Base-by-base conservation (phyloP, 2,329 filamentous ascomycete species). In the Colletotrichum lupini region DNA sequence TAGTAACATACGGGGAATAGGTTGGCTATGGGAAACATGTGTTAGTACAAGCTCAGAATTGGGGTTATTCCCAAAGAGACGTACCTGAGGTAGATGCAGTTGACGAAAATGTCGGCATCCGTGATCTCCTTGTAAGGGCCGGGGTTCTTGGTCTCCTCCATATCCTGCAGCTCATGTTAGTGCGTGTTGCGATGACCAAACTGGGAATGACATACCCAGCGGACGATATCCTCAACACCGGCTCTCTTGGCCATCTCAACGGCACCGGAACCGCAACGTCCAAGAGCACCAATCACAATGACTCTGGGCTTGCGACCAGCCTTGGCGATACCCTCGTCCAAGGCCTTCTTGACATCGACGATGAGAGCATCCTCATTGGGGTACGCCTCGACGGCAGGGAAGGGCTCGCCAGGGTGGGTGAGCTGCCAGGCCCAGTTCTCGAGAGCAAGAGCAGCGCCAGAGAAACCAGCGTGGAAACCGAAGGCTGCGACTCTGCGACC, bases 391-490 rank as follows among this genome's bases (percentile, higher is more conserved):
- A 93, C 88, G 69, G 89, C 87, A 9, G 92, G 91, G 72, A 96
- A 89, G 65, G 91, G 89, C 82, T 91, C 87, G 72, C 89, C 89
- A 57, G 92, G 89, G 82, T 95, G 89, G 56, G 89, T 89, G 75
- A 96, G 87, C 83, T 98, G 95, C 89, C 92, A 93, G 12, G 94
- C 91, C 94, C 95, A 98, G 57, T 92, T 91, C 88, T 95, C 89
- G 52, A 97, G 83, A 30, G 93, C 94, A 64, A 95, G 86, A 9
- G 93, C 93, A 53, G 92, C 89, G 42, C 92, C 91, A 5, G 93
- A 91, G 80, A 94, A 97, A 24, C 94, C 94, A 35, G 94, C 94
- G 74, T 92, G 90, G 82, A 92, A 94, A 16, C 92, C 89, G 78
- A 95, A 94, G 1, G 92, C 91, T 9, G 92, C 92, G 1, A 95